A percentile compares a stretch with the other conserved stretches of the same genome.
phyloP scores from a whole-genome alignment of 768 basidiomycete species.

The Lactarius hengduanensis region DNA sequence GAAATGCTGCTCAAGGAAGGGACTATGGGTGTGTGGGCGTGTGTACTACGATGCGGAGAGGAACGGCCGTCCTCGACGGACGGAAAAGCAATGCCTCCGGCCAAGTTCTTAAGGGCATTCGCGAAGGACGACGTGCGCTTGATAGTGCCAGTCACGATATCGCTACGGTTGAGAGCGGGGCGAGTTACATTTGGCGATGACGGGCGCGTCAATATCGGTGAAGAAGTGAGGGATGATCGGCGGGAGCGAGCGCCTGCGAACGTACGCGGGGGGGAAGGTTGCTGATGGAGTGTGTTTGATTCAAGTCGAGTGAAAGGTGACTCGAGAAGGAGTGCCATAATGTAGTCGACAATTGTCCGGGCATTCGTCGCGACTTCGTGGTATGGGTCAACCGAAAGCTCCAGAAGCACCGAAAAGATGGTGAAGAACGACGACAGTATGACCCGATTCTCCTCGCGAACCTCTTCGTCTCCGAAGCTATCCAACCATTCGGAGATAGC shows the following conservation, averaged over 20 bases:
- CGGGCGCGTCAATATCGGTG: constrained; percentile 41
- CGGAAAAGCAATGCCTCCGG: constrained; percentile 72
- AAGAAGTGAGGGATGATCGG: constrained; percentile 51
- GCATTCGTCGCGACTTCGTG: constrained; percentile 90
- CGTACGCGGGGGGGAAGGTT: constrained; percentile 41
- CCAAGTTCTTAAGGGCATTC: constrained; percentile 65
- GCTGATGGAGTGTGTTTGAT: constrained; percentile 56
- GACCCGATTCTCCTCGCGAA: constrained; percentile 76
- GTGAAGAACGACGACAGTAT: constrained; percentile 92
- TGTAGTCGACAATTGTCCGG: constrained; percentile 88
- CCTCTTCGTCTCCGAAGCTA: constrained; percentile 58
- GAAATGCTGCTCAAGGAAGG: constrained; percentile 43
- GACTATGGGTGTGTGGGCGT: constrained; percentile 31
- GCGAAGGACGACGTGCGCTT: constrained; percentile 81
- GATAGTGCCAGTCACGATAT: constrained; percentile 62
- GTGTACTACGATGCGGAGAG: constrained; percentile 38
- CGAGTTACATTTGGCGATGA: constrained; percentile 49
- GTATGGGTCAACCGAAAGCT: constrained; percentile 91
- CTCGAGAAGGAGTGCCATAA: constrained; percentile 85
- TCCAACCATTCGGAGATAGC: constrained; percentile 82
- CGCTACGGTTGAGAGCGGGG: constrained; percentile 53
- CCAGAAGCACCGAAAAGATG: constrained; percentile 83
- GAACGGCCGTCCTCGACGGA: constrained; percentile 52
- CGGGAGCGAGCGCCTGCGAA: constrained; percentile 40
- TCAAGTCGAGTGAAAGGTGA: constrained; percentile 82